Base-by-base conservation (phyloP, 306 rosid species). In the Acacia confusa region DNA sequence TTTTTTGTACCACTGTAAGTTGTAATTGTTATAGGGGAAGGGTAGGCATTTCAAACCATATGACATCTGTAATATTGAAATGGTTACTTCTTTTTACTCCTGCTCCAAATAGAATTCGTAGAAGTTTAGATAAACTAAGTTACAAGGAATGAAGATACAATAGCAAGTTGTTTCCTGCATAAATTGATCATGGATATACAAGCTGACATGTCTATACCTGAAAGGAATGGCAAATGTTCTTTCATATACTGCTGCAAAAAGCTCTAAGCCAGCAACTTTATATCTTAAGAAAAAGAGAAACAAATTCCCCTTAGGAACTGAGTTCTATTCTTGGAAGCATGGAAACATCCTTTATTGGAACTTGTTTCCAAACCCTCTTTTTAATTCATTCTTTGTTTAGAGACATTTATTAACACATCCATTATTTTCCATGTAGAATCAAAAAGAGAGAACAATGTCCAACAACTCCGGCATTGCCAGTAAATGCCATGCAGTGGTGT, bases 371-470 rank as follows among this genome's bases (percentile, higher is more conserved):
- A 36, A 20, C 27, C 25, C 9, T n/a, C 71, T 78, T 22, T 38
- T 41, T 14, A 15, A 63, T 58, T 19, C 32, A 8, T 20, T 43
- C 78, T 22, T 41, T 27, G 25, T 50, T 34, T 70, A 85, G 53
- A 44, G 55, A 64, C 57, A 74, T 79, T 80, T 78, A 66, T 79
- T 7, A 78, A 73, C 77, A 80, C 72, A 55, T 64, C 25, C 40
- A 36, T 40, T 78, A 44, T 38, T 38, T 74, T 87, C 88, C 44
- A 69, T 84, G 82, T 81, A 92, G 93, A 87, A 82, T 60, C 87
- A 86, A 83, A 79, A 74, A 58, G 92, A 89, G 74, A 84, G 76
- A 80, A 55, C 85, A 6, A 85, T 81, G 71, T 85, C 89, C 24
- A 83, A 84, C 60, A 67, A 82, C 47, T 80, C 80, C 52, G 45